Evolutionary conservation across 768 basidiomycete genomes (phyloP), one percentile per base, ranked within the genome.

Genomic region (Termitomyces sp.): DNA sequence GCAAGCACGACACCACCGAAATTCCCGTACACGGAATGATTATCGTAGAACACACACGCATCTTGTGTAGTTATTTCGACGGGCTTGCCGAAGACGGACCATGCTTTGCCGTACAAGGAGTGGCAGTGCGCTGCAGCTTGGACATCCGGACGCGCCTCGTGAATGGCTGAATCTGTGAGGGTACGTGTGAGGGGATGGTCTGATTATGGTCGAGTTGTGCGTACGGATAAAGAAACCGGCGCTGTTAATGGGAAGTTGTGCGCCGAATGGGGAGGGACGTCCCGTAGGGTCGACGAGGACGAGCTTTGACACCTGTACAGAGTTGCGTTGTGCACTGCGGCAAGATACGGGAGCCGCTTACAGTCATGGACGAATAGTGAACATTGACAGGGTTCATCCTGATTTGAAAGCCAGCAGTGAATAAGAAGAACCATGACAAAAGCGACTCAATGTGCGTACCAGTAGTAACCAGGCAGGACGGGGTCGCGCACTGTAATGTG

Each of bases 1-100:
- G 73, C 74, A 18, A 81, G 66, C 18, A 82, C 80, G 6, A 82
- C 73, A 24, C 81, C 81, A 57, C 75, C 78, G 57, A 76, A 80
- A 42, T 77, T 72, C 31, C 66, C 66, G 61, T 82, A 79, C 22
- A 81, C 67, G 9, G 69, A 74, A 61, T 72, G 71, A 49, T 77
- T 75, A 48, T 78, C 64, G 59, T 75, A 75, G 62, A 81, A 77
- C 3, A 72, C 70, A 55, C 76, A 78, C 10, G 74, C 62, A 55
- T 80, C 80, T 63, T 80, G 78, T 7, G 74, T 74, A 42, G 76
- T 69, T 62, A 76, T 72, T 33, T 79, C 75, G 37, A 79, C 66
- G 15, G 70, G 67, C 29, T 68, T 71, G 15, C 79, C 78, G 26
- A 81, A 72, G 9, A 76, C 68, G 8, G 77, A 76, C 67, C 77